Base-by-base conservation (phyloP, 2,329 filamentous ascomycete genomes). In the Epichloe sibirici region DNA sequence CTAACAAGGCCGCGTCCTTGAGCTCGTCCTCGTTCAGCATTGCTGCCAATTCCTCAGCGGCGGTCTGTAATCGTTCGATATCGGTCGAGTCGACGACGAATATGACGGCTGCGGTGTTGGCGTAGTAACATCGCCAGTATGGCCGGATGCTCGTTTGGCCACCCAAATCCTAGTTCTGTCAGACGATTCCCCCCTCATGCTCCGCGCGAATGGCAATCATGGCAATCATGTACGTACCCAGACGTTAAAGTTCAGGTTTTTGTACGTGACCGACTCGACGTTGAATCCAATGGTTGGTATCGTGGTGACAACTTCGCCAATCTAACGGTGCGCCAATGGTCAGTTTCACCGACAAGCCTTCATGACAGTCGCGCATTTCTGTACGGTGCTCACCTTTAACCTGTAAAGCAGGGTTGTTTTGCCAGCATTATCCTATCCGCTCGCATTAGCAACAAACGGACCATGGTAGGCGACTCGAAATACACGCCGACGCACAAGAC, bases 281-380 rank as follows among this genome's bases (percentile, higher is more conserved):
- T 98, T 98, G 78, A 98, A 98, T 56, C 93, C 93, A 69, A 98
- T 97, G 51, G 93, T 98, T 21, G 93, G 93, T 77, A 97, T 97
- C 63, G 93, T 98, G 56, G 93, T 97, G 60, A 98, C 93, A 45
- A 98, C 93, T 70, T 98, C 93, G 66, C 93, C 93, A 66, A 98
- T 95, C 89, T 96, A 55, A 53, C 57, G 13, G 42, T n/a, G 8
- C 23, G 23, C 21, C 9, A 11, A 43, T 11, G 3, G 50, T 52
- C 38, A 52, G 50, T 23, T 48, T 40, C 25, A 11, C 21, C 11
- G 7, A 31, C n/a, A 4, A 21, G 21, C 15, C 37, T 46, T n/a
- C 25, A 12, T 4, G 21, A 34, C 34, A n/a, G 12, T 42, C 44
- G n/a, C 17, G 34, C 11, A 3, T 34, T 38, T 45, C 28, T 31